phyloP scores from a whole-genome alignment of 345 rosid genomes.

The Lepidium didymum region DNA sequence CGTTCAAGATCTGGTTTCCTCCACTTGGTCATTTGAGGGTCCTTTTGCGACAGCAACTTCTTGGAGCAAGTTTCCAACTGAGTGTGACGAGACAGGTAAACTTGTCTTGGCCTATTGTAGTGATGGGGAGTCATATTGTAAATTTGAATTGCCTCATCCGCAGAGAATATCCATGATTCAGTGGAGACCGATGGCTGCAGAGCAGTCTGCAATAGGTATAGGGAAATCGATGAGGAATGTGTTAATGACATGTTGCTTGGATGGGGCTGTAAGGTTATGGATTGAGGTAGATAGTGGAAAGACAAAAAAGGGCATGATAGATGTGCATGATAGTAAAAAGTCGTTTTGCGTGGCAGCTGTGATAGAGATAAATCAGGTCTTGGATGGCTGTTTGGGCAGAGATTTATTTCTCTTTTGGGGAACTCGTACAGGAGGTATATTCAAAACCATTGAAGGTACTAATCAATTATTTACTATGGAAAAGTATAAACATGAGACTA shows the following conservation, averaged over 20 bases:
- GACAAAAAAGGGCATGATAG: conserved; percentile 46
- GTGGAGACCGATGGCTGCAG: conserved; percentile 64
- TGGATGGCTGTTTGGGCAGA: conserved; percentile 49
- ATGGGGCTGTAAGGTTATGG: conserved; percentile 90
- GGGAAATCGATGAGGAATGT: conserved; percentile 38
- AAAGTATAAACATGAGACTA: conserved; percentile 32
- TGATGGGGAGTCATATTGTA: conserved; percentile 39
- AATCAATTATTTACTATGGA: conserved; percentile 31
- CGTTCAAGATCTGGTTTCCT: conserved; percentile 73
- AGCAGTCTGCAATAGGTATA: conserved; percentile 28
- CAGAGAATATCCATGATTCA: conserved; percentile 68
- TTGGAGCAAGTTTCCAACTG: conserved; percentile 26
- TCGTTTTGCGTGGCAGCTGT: conserved; percentile 67
- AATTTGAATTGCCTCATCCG: conserved; percentile 55
- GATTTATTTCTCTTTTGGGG: conserved; percentile 66
- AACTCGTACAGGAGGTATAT: conserved; percentile 42
- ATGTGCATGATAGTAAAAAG: conserved; percentile 34
- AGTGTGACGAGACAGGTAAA: conserved; percentile 36
- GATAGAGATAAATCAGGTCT: conserved; percentile 58
- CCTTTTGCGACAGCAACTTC: conserved; percentile 61
- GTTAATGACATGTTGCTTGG: conserved; percentile 79
- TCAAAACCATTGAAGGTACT: conserved; percentile 39
- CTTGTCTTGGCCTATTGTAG: conserved; percentile 43
- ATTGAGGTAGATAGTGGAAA: conserved; percentile 61
- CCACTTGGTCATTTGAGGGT: conserved; percentile 71